Conservation (phyloP, 352 stramenopile species). For the Pythium periplocum region DNA sequence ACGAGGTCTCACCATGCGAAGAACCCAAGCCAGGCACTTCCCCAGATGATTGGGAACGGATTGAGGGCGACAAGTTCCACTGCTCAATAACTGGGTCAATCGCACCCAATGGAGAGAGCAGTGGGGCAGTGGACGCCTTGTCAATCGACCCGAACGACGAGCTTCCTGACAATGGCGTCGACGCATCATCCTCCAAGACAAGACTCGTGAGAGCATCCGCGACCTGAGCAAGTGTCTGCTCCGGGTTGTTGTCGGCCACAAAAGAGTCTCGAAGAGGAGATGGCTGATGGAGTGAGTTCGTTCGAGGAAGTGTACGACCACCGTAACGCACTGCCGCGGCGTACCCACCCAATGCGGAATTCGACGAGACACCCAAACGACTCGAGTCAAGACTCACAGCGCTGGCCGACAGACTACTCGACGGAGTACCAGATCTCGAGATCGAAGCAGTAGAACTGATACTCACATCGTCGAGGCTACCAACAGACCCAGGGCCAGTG, state of each 20-base stretch:
- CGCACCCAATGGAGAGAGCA: constrained; percentile 42
- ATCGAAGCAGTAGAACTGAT: constrained; percentile 43
- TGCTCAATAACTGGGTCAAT: constrained; percentile 65
- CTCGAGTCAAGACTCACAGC: constrained; percentile 17
- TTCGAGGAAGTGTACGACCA: constrained; percentile 28
- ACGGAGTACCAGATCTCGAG: constrained; percentile 52
- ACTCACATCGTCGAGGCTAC: constrained; percentile 62
- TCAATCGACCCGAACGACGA: constrained; percentile 57
- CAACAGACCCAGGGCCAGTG: constrained; percentile 60
- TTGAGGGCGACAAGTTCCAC: constrained; percentile 67
- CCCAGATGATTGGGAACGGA: constrained; percentile 29
- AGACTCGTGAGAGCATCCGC: constrained; percentile 69
- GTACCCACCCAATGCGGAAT: constrained; percentile 63
- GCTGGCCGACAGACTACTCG: constrained; percentile 41
- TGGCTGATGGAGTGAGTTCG: constrained; percentile 27
- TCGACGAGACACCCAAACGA: constrained; percentile 26
- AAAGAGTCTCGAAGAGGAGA: constrained; percentile 13
- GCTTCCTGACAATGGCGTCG: constrained; percentile 36
- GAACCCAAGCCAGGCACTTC: constrained; percentile 40
- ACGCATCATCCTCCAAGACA: constrained; percentile 46
- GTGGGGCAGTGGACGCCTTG: constrained; percentile 28
- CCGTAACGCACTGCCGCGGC: constrained; percentile 78
- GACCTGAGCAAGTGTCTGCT: constrained; percentile 30
- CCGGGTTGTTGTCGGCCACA: constrained; percentile 11
- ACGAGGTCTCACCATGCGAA: constrained; percentile 24